Conservation (phyloP, 2,329 filamentous ascomycete genomes). For the Penicillium concentricum region DNA sequence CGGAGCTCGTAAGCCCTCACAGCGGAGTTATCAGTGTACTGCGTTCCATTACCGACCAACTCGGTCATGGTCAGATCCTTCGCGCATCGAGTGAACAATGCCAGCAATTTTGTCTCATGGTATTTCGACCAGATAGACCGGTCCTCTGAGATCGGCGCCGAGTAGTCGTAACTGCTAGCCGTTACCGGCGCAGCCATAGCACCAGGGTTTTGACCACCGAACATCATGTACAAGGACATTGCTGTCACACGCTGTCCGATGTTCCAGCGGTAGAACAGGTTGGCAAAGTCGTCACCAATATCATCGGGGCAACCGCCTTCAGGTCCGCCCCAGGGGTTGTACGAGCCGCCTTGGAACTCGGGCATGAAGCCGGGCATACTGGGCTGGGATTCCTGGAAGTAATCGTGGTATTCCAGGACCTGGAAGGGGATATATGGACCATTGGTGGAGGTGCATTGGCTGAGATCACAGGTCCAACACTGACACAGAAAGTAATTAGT, state of each 20-base stretch:
- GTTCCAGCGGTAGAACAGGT: constrained; percentile 63
- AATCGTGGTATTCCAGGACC: constrained; percentile 49
- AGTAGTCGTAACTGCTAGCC: constrained; percentile 64
- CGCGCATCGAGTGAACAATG: constrained; percentile 59
- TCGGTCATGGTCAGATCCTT: constrained; percentile 58
- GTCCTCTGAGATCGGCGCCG: constrained; percentile 60
- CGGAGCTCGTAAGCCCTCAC: constrained; percentile 58
- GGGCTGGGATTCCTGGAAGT: constrained; percentile 47
- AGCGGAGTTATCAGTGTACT: constrained; percentile 52
- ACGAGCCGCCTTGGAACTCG: constrained; percentile 61
- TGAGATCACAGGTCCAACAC: constrained; percentile 65
- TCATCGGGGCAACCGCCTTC: constrained; percentile 55
- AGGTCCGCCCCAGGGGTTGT: constrained; percentile 63
- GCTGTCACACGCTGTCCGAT: constrained; percentile 60
- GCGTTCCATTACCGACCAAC: constrained; percentile 48
- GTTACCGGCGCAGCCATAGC: constrained; percentile 58
- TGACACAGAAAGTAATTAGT: constrained; percentile 47
- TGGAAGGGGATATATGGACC: constrained; percentile 58
- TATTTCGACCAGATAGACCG: constrained; percentile 60
- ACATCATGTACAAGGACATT: constrained; percentile 64
- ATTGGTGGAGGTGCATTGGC: constrained; percentile 60
- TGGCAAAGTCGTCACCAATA: constrained; percentile 60
- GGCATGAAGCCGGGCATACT: constrained; percentile 53
- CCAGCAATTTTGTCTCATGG: constrained; percentile 62
- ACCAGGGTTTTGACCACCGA: constrained; percentile 65